Evolutionary conservation across 164 flowering plant genomes (phyloP).

Genomic region (Buxus sempervirens): DNA sequence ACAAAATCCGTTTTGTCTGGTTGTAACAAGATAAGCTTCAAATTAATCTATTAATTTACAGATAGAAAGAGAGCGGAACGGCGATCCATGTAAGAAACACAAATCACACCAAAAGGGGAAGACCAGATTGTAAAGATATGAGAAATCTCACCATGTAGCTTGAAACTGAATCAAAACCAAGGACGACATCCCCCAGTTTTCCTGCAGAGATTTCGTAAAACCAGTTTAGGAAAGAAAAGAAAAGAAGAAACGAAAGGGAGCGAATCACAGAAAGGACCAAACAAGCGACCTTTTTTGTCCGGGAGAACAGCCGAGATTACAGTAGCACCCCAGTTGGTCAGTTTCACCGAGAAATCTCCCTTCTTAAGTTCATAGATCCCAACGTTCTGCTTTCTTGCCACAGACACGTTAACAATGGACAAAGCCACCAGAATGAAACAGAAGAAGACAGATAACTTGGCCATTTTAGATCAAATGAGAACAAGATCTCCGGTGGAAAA

Average conservation of each 20-base stretch:
- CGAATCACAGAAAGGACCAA: not conserved
- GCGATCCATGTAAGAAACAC: not conserved
- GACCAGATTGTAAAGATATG: not conserved
- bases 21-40: too few species aligned
- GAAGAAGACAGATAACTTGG: constrained; percentile 12
- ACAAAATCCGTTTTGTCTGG: too few species aligned
- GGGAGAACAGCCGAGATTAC: constrained; percentile 64
- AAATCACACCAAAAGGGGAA: not conserved
- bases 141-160: constrained; percentile 46
- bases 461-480: constrained; percentile 13
- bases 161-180: constrained; percentile 55
- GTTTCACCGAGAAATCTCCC: constrained; percentile 51
- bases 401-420: constrained; percentile 1
- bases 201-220: constrained; percentile 34
- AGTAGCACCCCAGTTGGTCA: constrained; percentile 81
- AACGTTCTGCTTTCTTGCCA: constrained; percentile 11
- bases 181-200: constrained; percentile 70
- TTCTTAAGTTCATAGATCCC: constrained; percentile 51
- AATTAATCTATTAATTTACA: too few species aligned
- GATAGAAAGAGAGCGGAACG: too few species aligned
- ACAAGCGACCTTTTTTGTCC: constrained; percentile 52
- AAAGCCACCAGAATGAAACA: constrained; percentile 11
- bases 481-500: not conserved
- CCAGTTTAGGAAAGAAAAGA: not conserved
- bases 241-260: not conserved